Evolutionary conservation across 805 yeast species (phyloP).

Genomic region (Kuraishia hungarica): DNA sequence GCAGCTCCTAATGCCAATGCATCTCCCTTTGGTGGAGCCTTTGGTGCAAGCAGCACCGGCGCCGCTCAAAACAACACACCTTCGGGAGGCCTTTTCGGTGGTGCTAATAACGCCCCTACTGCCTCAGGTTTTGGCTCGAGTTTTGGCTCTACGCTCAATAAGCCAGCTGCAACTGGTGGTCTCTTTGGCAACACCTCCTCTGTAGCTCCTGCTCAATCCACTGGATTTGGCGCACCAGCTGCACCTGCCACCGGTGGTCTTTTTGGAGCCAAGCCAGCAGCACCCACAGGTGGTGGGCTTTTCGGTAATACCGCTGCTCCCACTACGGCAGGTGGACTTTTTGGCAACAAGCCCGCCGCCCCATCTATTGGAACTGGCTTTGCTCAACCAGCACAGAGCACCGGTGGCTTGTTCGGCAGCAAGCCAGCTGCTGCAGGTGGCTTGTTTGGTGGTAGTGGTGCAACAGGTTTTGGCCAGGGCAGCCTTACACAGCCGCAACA

Average conservation of each 20-base stretch:
- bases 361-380: conserved; percentile 17
- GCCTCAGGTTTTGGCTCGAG: conserved; percentile 4
- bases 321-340: conserved; percentile 22
- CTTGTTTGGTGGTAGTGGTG: conserved; percentile 21
- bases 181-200: conserved; percentile 28
- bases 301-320: conserved; percentile 11
- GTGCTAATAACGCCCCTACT: conserved; percentile 1
- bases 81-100: conserved; percentile 5
- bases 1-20: conserved; percentile 1
- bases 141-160: conserved; percentile 9
- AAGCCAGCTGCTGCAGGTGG: conserved; percentile 14
- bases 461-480: conserved; percentile 3
- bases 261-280: conserved; percentile 24
- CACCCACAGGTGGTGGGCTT: conserved; percentile 16
- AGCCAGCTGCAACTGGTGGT: conserved; percentile 27
- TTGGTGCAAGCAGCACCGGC: conserved; percentile 17
- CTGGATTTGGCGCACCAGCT: conserved; percentile 10
- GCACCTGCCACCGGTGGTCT: conserved; percentile 24
- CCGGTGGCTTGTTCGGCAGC: conserved; percentile 11
- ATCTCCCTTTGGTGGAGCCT: conserved; percentile 9
- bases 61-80: conserved; percentile 18
- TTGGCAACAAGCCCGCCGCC: conserved; percentile 10
- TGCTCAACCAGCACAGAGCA: conserved; percentile 3
- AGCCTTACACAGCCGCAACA: conserved; percentile 24
- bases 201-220: conserved; percentile 7